Conservation (phyloP, 176 grass and related monocot species). For the Musa itinerans region DNA sequence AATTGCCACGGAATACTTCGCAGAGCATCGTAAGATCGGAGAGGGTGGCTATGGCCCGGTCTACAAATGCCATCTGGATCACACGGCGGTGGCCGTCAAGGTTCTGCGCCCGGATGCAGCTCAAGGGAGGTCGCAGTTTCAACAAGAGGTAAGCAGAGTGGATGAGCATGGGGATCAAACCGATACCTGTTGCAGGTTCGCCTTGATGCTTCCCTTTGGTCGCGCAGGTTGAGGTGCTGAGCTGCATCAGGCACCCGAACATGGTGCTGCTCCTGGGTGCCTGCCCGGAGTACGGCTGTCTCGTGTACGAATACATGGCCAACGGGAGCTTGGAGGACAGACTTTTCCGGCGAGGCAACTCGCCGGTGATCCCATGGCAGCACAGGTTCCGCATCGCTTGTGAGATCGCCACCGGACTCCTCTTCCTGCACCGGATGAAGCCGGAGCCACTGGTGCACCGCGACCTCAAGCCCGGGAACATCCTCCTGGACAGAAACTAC, state of each 20-base stretch:
- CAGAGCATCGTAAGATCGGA: slow-evolving; percentile 55
- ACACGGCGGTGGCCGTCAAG: slow-evolving; percentile 84
- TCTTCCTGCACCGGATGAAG: slow-evolving; percentile 88
- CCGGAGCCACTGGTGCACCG: slow-evolving; percentile 89
- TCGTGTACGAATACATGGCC: slow-evolving; percentile 94
- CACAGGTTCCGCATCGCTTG: slow-evolving; percentile 78
- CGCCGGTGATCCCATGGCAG: slow-evolving; percentile 51
- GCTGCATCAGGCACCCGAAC: slow-evolving; percentile 87
- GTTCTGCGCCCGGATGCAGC: slow-evolving; percentile 77
- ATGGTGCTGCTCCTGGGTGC: slow-evolving; percentile 95
- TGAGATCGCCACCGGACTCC: slow-evolving; percentile 72
- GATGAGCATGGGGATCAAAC: background rate
- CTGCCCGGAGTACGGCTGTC: slow-evolving; percentile 85
- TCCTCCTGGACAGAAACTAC: slow-evolving; percentile 81
- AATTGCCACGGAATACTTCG: slow-evolving; percentile 56
- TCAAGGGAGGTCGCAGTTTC: slow-evolving; percentile 81
- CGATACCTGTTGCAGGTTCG: background rate
- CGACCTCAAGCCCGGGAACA: slow-evolving; percentile 83
- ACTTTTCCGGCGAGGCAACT: slow-evolving; percentile 47
- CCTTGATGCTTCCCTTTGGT: background rate
- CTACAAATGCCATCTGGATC: slow-evolving; percentile 71
- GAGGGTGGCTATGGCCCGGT: slow-evolving; percentile 95
- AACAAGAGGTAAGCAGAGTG: slow-evolving; percentile 47
- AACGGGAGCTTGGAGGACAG: slow-evolving; percentile 83
- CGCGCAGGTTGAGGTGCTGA: slow-evolving; percentile 59